phyloP scores from a whole-genome alignment of 345 rosid species.

The Gossypium anomalum region DNA sequence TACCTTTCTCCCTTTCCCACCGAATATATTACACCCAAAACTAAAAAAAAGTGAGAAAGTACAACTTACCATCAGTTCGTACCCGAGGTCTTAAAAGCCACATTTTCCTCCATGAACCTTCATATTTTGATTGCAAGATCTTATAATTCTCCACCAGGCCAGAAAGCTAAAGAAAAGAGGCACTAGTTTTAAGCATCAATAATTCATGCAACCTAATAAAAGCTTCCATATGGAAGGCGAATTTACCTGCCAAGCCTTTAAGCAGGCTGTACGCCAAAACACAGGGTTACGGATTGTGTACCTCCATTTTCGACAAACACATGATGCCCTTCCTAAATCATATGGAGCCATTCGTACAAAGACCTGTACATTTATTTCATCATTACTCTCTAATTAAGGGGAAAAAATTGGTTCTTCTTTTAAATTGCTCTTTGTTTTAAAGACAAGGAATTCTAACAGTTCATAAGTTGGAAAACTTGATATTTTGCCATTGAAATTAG shows the following conservation, averaged over 20 bases:
- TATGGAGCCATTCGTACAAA: constrained; percentile 75
- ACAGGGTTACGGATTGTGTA: constrained; percentile 86
- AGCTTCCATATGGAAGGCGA: background rate
- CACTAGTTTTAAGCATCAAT: background rate
- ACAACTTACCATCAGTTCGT: constrained; percentile 77
- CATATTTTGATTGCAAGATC: constrained; percentile 69
- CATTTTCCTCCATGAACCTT: constrained; percentile 98
- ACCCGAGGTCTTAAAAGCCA: constrained; percentile 91
- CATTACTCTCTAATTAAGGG: background rate
- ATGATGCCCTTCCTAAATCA: constrained; percentile 81
- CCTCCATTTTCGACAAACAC: constrained; percentile 94
- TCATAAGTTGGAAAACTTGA: background rate
- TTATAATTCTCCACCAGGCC: constrained; percentile 83
- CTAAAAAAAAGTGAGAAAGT: background rate
- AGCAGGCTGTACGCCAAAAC: constrained; percentile 87
- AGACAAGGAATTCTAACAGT: background rate
- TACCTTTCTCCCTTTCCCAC: background rate
- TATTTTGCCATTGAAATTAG: background rate
- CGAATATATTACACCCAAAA: background rate
- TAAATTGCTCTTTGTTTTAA: background rate
- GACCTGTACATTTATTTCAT: constrained; percentile 45
- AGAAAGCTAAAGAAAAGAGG: constrained; percentile 37
- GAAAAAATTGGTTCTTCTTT: background rate
- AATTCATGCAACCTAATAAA: constrained; percentile 4
- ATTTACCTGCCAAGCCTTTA: constrained; percentile 87